Evolutionary conservation across 257 asterid genomes (phyloP).

Genomic region (Nicotiana benthamiana): DNA sequence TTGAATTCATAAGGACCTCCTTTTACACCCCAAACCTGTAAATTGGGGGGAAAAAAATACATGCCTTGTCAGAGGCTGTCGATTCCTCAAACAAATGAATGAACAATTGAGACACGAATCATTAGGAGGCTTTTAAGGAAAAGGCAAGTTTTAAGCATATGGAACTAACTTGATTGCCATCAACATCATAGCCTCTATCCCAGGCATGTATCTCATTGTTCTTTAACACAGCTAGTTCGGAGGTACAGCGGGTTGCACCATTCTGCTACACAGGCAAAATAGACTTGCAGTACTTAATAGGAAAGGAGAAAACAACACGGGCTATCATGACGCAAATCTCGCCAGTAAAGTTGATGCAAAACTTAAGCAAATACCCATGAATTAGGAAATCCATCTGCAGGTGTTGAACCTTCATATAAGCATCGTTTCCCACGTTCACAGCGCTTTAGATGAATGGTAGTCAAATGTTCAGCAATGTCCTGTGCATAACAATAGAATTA

Average conservation of each 20-base stretch:
- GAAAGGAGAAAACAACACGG: neutral
- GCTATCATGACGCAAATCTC: neutral
- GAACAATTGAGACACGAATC: neutral
- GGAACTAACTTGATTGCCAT: constrained; percentile 69
- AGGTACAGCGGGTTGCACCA: constrained; percentile 34
- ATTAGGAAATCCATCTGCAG: constrained; percentile 73
- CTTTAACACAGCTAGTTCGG: constrained; percentile 60
- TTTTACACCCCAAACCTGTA: constrained; percentile 92
- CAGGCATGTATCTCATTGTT: constrained; percentile 80
- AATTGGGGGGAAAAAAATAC: neutral
- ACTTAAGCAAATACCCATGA: constrained; percentile 26
- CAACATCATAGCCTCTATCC: constrained; percentile 86
- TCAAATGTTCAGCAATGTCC: constrained; percentile 98
- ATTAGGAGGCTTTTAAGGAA: neutral
- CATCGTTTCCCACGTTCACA: constrained; percentile 92
- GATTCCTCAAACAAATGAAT: neutral
- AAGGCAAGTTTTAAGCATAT: neutral
- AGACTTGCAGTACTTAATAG: neutral
- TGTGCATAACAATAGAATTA: constrained; percentile 21
- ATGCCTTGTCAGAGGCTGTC: neutral
- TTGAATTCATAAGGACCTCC: constrained; percentile 86
- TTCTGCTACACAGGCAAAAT: constrained; percentile 20
- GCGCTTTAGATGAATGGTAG: constrained; percentile 70
- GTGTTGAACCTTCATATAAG: constrained; percentile 89
- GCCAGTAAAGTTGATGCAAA: neutral